Conservation (phyloP, 306 rosid genomes). For the Castanospermum australe region DNA sequence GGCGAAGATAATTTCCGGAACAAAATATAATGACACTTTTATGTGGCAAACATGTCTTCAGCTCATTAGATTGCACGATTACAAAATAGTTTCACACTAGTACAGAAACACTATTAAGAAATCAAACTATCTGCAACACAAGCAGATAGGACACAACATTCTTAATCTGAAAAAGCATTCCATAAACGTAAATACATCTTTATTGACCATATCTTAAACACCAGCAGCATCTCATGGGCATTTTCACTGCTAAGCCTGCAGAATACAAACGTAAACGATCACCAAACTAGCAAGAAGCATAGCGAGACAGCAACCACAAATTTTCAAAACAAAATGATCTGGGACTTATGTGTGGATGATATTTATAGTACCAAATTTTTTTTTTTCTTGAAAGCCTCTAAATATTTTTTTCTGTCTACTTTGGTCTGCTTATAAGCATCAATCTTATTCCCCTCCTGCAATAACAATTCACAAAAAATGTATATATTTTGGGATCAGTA, state of each 20-base stretch:
- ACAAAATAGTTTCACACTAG: too few species aligned
- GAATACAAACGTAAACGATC: not conserved
- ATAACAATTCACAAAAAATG: not conserved
- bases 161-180: not conserved
- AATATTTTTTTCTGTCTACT: not conserved
- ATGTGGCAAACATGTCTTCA: too few species aligned
- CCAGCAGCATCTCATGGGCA: not conserved
- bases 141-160: not conserved
- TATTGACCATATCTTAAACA: not conserved
- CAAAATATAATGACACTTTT: too few species aligned
- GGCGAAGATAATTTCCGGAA: too few species aligned
- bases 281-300: not conserved
- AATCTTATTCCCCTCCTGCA: not conserved
- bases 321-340: not conserved
- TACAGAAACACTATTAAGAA: not conserved
- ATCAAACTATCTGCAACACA: not conserved
- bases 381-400: not conserved
- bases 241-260: not conserved
- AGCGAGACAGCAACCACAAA: not conserved
- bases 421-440: not conserved
- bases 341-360: not conserved
- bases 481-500: not conserved
- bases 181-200: not conserved
- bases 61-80: not conserved
- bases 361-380: not conserved